These are phyloP conservation scores for Microdochium paspali DNA, from an alignment of 2,329 filamentous ascomycete species.

Conservation along the genomic window DNA sequence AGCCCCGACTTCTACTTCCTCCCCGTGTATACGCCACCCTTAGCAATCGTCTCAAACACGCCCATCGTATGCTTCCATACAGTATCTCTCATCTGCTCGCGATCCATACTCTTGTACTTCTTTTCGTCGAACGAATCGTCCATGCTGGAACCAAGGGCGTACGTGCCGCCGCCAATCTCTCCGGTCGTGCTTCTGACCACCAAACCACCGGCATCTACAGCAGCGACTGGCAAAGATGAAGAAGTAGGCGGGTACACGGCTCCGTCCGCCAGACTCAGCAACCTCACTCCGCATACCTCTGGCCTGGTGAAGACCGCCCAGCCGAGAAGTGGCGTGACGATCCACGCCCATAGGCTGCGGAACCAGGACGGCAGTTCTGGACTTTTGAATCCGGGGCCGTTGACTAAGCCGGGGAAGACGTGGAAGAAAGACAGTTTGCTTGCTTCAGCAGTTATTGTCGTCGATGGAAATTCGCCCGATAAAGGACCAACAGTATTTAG, in stretches of 20 bases:
- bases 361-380: not conserved
- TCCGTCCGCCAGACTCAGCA: not conserved
- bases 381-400: not conserved
- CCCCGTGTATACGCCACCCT: not conserved
- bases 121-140: not conserved
- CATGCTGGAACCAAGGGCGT: not conserved
- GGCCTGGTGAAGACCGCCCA: not conserved
- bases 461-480: too few species aligned
- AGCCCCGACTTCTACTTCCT: too few species aligned
- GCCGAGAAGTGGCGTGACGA: not conserved
- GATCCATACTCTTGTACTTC: not conserved
- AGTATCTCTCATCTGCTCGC: not conserved
- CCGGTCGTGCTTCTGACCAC: not conserved
- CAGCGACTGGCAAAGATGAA: not conserved
- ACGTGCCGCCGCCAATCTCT: not conserved
- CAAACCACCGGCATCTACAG: not conserved
- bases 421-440: not conserved
- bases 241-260: too few species aligned
- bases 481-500: too few species aligned
- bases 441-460: not conserved
- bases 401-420: not conserved
- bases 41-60: not conserved
- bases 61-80: not conserved
- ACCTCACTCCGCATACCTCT: not conserved
- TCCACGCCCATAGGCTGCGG: not conserved